Evolutionary conservation across 768 basidiomycete species (phyloP).

Genomic region (Trichaptum fuscoviolaceum): DNA sequence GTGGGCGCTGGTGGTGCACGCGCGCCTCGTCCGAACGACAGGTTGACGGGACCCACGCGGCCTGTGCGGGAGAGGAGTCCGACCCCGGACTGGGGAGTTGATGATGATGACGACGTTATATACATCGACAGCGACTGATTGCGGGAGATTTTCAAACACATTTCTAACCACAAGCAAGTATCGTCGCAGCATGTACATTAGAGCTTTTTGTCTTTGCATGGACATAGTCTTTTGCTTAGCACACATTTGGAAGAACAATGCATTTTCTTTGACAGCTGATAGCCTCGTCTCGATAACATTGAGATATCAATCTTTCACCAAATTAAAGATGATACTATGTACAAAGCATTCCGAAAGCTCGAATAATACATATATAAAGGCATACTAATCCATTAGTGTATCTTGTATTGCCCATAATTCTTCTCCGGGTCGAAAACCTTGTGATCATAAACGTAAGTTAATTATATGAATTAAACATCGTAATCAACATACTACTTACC

Average conservation of each 20-base stretch:
- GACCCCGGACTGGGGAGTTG: conserved; percentile 80
- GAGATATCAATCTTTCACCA: too few species aligned
- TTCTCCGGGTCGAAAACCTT: conserved; percentile 93
- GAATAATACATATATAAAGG: background rate
- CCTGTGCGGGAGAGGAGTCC: conserved; percentile 49
- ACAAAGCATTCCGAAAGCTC: background rate
- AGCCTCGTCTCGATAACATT: too few species aligned
- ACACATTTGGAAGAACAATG: too few species aligned
- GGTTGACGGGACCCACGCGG: conserved; percentile 21
- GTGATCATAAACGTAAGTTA: background rate
- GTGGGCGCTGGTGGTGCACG: conserved; percentile 54
- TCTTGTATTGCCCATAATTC: conserved; percentile 89
- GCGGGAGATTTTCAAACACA: background rate
- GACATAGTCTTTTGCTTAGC: too few species aligned
- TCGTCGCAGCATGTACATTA: background rate
- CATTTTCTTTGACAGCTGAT: too few species aligned
- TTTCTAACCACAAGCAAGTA: background rate
- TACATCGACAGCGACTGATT: conserved; percentile 83
- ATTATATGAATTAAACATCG: background rate
- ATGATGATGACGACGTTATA: conserved; percentile 73
- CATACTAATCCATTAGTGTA: conserved; percentile 33
- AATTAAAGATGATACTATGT: background rate
- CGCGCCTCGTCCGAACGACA: conserved; percentile 39
- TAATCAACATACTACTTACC: conserved; percentile 39
- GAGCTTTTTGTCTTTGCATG: too few species aligned